A percentile compares a stretch with the other conserved stretches of the same genome.
These are phyloP conservation scores for Bjerkandera adusta DNA, from an alignment of 1,284 basidiomycete species.

Conservation along the genomic window DNA sequence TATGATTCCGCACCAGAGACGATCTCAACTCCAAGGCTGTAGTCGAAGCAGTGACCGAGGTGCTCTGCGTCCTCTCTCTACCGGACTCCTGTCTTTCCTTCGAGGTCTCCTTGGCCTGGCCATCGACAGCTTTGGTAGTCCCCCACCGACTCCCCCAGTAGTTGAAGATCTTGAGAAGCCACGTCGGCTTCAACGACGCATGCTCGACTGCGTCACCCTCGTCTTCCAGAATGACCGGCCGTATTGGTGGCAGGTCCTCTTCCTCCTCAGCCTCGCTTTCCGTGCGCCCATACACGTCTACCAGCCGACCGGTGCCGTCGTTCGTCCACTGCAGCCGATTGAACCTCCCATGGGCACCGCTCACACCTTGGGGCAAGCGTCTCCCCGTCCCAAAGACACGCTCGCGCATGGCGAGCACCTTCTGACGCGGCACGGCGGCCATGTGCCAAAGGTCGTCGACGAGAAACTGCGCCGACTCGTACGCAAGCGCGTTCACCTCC, in stretches of 20 bases:
- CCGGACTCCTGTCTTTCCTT: not conserved
- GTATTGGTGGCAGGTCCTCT: conserved; percentile 37
- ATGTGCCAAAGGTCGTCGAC: conserved; percentile 64
- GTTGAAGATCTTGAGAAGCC: conserved; percentile 71
- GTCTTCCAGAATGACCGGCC: conserved; percentile 37
- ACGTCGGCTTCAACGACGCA: conserved; percentile 64
- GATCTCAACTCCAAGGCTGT: conserved; percentile 1
- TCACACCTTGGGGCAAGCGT: conserved; percentile 38
- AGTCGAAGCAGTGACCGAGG: not conserved
- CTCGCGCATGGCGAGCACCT: conserved; percentile 57
- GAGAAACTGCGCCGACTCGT: conserved; percentile 68
- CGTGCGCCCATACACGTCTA: conserved; percentile 66
- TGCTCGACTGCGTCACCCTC: conserved; percentile 54
- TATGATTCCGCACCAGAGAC: conserved; percentile 4
- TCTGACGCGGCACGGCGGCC: conserved; percentile 56
- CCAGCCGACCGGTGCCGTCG: conserved; percentile 56
- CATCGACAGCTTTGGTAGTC: conserved; percentile 6
- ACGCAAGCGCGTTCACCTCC: conserved; percentile 64
- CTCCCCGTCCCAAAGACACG: conserved; percentile 53
- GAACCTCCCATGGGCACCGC: conserved; percentile 55
- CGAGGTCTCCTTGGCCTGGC: conserved; percentile 2
- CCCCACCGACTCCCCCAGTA: conserved; percentile 59
- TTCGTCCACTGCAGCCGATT: conserved; percentile 68
- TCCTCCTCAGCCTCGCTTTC: conserved; percentile 73
- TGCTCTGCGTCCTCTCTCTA: conserved; percentile 5